phyloP scores from a whole-genome alignment of 208 protist genomes.

The Trypanosomatidae sp. region DNA sequence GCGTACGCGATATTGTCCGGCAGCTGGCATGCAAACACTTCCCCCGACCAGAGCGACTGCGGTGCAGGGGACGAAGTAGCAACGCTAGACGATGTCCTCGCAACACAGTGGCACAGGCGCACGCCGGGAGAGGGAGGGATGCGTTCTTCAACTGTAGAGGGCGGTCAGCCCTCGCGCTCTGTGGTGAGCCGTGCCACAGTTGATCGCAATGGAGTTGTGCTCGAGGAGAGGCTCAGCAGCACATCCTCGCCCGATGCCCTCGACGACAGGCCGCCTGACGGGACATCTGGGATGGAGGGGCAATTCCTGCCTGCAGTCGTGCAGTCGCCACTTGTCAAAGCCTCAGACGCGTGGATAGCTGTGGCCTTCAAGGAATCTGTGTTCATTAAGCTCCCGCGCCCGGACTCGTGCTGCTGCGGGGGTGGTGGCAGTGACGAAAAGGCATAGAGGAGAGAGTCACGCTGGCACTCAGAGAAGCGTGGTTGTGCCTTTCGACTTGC shows the following conservation, averaged over 20 bases:
- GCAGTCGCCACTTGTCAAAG: no score
- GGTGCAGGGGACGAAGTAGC: not conserved
- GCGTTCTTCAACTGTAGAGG: no score
- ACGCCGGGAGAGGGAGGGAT: not conserved
- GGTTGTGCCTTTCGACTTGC: conserved; percentile 2
- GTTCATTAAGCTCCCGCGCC: not conserved
- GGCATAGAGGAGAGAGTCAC: conserved; percentile 19
- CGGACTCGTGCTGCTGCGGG: not conserved
- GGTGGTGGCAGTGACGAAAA: not conserved
- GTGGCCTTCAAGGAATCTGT: not conserved
- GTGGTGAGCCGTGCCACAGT: not conserved
- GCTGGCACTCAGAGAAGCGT: conserved; percentile 9
- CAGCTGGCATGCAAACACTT: not conserved
- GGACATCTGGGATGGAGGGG: conserved; percentile 2
- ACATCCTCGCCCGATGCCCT: conserved; percentile 27
- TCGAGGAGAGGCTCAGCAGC: conserved; percentile 24
- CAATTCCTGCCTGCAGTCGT: not conserved
- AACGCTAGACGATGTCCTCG: not conserved
- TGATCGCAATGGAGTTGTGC: conserved; percentile 12
- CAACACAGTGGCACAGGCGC: not conserved
- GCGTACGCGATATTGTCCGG: not conserved
- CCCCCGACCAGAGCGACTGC: not conserved
- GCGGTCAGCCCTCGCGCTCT: not conserved
- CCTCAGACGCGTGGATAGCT: not conserved
- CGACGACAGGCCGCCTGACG: conserved; percentile 13